Base-by-base conservation (phyloP, 805 yeast genomes). In the Hanseniaspora clermontiae region DNA sequence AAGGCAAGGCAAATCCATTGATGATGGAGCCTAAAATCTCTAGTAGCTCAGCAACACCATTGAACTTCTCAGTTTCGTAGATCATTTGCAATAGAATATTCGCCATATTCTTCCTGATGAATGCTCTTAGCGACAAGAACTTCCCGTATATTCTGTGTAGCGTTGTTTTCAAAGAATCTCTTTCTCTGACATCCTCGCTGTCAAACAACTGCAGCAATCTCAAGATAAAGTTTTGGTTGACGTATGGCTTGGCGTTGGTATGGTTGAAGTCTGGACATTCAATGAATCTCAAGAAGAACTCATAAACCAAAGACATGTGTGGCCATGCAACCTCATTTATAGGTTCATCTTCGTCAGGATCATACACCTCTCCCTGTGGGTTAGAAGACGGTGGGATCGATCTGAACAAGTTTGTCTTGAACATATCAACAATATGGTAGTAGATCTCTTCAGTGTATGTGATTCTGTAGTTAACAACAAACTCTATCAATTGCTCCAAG, bases 321-420 rank as follows among this genome's bases (percentile, higher is more conserved):
- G 97, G 96, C 98, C 98, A 93, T 10, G 97, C 90, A 60, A 91
- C 80, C 68, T 93, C 97, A 63, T 82, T 81, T 40, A 93, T 95
- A 2, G 97, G 97, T 70, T 93, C 98, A 72, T 93, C 98, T 71
- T 93, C 98, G 71, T 93, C 98, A 0, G 98, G 98, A 65, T 93
- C 98, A 69, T 79, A 93, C 42, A 91, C 79, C 61, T 93, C 98
- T 40, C 98, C 98, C 48, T 90, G 79, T 5, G 97, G 97, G 68
- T 93, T 93, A 39, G 90, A 96, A 1, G 97, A 97, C 1, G 98
- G 98, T 3, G 98, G 97, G 50, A 93, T 88, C 36, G 97, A 96
- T 65, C 98, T 80, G 70, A 93, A 90, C 57, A 93, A 76, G 70
- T 93, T 93, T 58, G 77, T 79, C 64, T 81, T 83, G 70, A 90